A percentile compares a stretch with the other conserved stretches of the same genome.
These are phyloP conservation scores for Yamadazyma tumulicola DNA, from an alignment of 805 yeast genomes.

Conservation along the genomic window DNA sequence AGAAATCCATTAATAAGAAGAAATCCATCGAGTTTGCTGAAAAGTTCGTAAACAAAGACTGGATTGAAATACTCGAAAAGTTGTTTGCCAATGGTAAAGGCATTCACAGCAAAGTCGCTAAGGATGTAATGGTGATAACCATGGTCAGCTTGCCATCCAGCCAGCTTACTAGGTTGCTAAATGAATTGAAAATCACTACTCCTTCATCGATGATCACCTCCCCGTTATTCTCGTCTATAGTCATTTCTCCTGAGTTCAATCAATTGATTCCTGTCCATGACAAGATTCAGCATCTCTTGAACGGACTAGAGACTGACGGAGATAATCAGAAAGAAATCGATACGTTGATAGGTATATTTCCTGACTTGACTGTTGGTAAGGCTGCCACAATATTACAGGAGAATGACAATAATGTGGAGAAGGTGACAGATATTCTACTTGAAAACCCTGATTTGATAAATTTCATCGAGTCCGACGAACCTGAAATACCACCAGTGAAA, in stretches of 20 bases:
- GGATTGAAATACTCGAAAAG: conserved; percentile 60
- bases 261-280: conserved; percentile 47
- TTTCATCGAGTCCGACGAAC: conserved; percentile 15
- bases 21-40: conserved; percentile 44
- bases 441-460: conserved; percentile 54
- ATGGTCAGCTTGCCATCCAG: conserved; percentile 45
- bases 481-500: not conserved
- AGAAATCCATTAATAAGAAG: conserved; percentile 22
- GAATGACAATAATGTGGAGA: conserved; percentile 51
- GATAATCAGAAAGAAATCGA: conserved; percentile 8
- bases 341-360: conserved; percentile 46
- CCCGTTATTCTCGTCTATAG: conserved; percentile 55
- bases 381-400: conserved; percentile 49
- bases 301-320: conserved; percentile 10
- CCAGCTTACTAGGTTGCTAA: conserved; percentile 39
- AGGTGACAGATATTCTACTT: conserved; percentile 53
- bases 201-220: conserved; percentile 40
- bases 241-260: conserved; percentile 46
- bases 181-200: conserved; percentile 42
- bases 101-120: conserved; percentile 42
- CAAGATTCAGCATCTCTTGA: conserved; percentile 46
- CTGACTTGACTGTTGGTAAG: conserved; percentile 49
- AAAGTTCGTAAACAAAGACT: conserved; percentile 48
- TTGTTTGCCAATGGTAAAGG: conserved; percentile 58
- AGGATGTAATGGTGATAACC: conserved; percentile 51